Evolutionary conservation across 106 monocot genomes (phyloP).

Genomic region (Dendrobium officinale): DNA sequence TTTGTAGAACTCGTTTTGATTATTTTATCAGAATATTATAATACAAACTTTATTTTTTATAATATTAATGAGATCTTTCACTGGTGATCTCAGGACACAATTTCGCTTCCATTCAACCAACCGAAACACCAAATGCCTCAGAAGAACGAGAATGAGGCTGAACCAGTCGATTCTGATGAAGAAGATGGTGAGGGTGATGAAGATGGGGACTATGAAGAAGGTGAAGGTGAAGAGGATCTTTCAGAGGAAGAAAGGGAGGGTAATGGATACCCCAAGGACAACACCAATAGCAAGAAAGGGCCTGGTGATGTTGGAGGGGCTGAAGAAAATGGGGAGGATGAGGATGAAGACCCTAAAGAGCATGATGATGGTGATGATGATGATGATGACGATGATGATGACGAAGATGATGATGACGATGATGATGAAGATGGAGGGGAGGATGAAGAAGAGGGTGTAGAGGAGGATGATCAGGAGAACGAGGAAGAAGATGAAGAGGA

Average conservation of each 20-base stretch:
- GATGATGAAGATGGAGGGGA: neutral
- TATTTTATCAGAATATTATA: too few species aligned
- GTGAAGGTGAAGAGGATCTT: neutral
- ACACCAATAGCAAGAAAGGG: neutral
- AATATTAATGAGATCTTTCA: neutral
- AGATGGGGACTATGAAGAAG: neutral
- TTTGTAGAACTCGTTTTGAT: too few species aligned
- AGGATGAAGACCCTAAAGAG: slow-evolving; percentile 1
- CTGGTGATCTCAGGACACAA: neutral
- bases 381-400: slow-evolving; percentile 1
- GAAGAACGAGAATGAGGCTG: slow-evolving; percentile 2
- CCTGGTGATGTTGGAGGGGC: neutral
- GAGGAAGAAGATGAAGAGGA: slow-evolving; percentile 9
- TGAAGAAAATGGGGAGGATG: slow-evolving; percentile 9
- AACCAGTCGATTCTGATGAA: slow-evolving; percentile 1
- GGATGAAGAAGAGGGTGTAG: neutral
- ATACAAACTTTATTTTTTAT: too few species aligned
- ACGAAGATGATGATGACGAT: neutral
- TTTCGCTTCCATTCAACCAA: neutral
- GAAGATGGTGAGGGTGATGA: neutral
- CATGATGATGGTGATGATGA: slow-evolving; percentile 3
- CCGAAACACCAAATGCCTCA: neutral
- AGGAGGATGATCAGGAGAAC: slow-evolving; percentile 4
- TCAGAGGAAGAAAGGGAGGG: slow-evolving; percentile 2
- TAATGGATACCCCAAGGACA: slow-evolving; percentile 3